phyloP scores from a whole-genome alignment of 176 grass and related monocot genomes.

The Poa pratensis region DNA sequence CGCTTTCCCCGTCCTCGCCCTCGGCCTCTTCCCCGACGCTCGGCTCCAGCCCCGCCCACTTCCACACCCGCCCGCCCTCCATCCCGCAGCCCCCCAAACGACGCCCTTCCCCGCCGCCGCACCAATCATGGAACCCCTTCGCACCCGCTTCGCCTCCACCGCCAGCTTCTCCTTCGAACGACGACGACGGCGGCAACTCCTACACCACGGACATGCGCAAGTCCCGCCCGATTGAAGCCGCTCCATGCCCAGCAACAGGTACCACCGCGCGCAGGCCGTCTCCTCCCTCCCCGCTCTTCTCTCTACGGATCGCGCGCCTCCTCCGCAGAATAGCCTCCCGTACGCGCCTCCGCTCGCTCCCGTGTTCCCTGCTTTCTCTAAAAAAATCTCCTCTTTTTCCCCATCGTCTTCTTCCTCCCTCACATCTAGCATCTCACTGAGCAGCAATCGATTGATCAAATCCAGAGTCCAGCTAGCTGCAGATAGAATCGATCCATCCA shows the following conservation, averaged over 20 bases:
- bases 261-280: background rate
- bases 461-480: too few relatives aligned
- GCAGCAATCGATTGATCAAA: too few relatives aligned
- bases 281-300: background rate
- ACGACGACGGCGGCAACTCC: conserved; percentile 11
- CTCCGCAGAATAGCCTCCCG: background rate
- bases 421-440: too few relatives aligned
- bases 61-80: conserved; percentile 46
- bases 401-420: too few relatives aligned
- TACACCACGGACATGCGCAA: conserved; percentile 27
- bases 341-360: conserved; percentile 10
- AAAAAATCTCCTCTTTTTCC: too few relatives aligned
- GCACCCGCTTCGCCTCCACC: conserved; percentile 8
- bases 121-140: conserved; percentile 52
- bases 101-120: background rate
- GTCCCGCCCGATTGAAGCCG: too few relatives aligned
- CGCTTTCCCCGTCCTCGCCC: conserved; percentile 46
- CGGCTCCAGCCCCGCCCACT: conserved; percentile 50
- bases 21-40: conserved; percentile 51
- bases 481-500: too few relatives aligned
- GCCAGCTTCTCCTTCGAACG: background rate
- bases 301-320: background rate
- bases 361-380: conserved; percentile 22
- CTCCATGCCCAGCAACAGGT: conserved; percentile 46
- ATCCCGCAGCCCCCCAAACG: conserved; percentile 53